A percentile compares a stretch with the other conserved stretches of the same genome.
Conservation (phyloP, 768 basidiomycete species). For the Cubamyces lactineus region DNA sequence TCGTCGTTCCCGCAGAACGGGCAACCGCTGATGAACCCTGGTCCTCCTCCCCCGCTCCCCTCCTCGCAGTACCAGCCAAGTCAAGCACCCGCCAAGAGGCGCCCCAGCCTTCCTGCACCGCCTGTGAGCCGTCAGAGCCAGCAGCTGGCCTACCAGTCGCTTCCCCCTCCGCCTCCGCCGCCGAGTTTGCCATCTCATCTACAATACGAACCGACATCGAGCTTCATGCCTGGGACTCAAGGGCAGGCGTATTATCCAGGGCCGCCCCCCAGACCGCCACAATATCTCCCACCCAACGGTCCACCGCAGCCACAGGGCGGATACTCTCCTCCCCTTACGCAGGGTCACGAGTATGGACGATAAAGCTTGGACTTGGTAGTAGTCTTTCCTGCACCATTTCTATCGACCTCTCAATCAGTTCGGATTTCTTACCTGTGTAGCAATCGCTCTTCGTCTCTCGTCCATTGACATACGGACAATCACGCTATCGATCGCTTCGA, state of each 20-base stretch:
- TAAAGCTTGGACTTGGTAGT: not conserved
- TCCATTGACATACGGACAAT: conserved; percentile 12
- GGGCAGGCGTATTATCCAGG: conserved; percentile 34
- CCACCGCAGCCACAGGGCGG: conserved; percentile 23
- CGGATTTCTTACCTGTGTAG: conserved; percentile 11
- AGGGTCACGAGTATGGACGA: conserved; percentile 19
- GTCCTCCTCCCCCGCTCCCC: conserved; percentile 36
- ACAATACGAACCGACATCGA: conserved; percentile 19
- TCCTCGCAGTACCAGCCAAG: conserved; percentile 15
- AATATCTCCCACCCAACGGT: conserved; percentile 18
- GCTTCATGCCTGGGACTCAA: conserved; percentile 6
- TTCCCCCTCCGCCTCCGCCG: conserved; percentile 31
- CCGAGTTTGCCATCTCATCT: conserved; percentile 26
- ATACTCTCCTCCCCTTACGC: conserved; percentile 17
- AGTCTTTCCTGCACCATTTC: not conserved
- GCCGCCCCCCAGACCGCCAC: conserved; percentile 34
- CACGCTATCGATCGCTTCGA: conserved; percentile 15
- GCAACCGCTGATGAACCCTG: conserved; percentile 18
- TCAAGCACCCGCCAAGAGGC: conserved; percentile 37
- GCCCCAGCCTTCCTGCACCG: conserved; percentile 47
- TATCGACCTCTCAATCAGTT: not conserved
- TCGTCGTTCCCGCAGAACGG: conserved; percentile 25
- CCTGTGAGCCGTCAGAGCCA: conserved; percentile 38
- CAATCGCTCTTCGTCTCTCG: conserved; percentile 7
- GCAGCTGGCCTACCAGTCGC: conserved; percentile 24